Evolutionary conservation across 2,329 filamentous ascomycete genomes (phyloP), one percentile per base, ranked within the genome.

Genomic region (Ceratocystis cacaofunesta): DNA sequence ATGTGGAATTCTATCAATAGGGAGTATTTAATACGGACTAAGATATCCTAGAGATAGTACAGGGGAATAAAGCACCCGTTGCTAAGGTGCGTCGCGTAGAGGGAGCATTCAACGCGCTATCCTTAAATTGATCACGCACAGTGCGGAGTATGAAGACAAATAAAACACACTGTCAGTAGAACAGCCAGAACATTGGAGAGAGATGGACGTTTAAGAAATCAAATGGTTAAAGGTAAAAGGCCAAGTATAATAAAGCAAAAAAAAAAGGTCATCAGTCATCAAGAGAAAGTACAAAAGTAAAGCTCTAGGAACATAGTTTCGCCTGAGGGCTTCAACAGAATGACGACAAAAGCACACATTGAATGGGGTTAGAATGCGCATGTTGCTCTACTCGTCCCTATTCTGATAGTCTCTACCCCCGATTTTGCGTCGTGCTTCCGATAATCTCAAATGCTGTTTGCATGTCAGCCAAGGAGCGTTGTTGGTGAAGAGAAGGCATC

Each of bases 91-190:
- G 63, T 48, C 64, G 55, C 64, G 64, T 61, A 10, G 17, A 25
- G 57, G 5, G 7, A 12, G n/a, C n/a, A 15, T 8, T 15, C n/a
- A 22, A 17, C 28, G 6, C 32, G n/a, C 5, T 25, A 36, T 28
- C 25, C 17, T 36, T 58, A 66, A 58, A 66, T 64, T 44, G 52
- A 66, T 64, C 63, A 62, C 63, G 44, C n/a, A 61, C 65, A 30
- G 65, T 66, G 55, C 22, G 12, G 48, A 44, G 52, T 62, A 25
- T 41, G n/a, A 5, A 3, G 5, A n/a, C 5, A 41, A 6, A 4
- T 1, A 5, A 22, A 44, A 2, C 25, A 43, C 64, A 65, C 55
- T 19, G 64, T 62, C 5, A 1, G 7, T 0, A 36, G 7, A n/a
- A 32, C 30, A 30, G 8, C 55, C 15, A 2, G 25, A 36, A 12